Conservation (phyloP, 441 rosid species). For the Pelargonium citronellum region DNA sequence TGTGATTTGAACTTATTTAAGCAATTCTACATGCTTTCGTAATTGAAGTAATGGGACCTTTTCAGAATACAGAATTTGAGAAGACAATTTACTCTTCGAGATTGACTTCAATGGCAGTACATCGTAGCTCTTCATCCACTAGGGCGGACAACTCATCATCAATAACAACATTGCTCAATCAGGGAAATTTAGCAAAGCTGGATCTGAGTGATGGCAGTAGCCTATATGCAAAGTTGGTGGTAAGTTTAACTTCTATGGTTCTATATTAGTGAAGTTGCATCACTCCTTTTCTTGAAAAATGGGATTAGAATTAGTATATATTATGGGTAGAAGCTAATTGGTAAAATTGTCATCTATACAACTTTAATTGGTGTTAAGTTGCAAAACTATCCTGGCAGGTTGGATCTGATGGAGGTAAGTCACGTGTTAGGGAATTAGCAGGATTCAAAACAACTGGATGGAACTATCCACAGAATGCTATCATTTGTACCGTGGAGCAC, state of each 20-base stretch:
- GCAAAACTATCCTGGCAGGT: slow-evolving; percentile 44
- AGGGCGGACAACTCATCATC: slow-evolving; percentile 39
- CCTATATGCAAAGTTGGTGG: slow-evolving; percentile 78
- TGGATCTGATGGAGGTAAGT: slow-evolving; percentile 91
- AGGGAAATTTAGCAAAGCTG: slow-evolving; percentile 57
- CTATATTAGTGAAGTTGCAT: slow-evolving; percentile 15
- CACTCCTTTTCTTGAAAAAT: background rate
- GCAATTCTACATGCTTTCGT: background rate
- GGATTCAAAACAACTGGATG: slow-evolving; percentile 79
- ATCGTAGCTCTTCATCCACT: slow-evolving; percentile 44
- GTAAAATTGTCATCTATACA: background rate
- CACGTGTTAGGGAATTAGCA: slow-evolving; percentile 74
- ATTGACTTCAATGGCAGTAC: slow-evolving; percentile 63
- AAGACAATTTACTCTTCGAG: slow-evolving; percentile 64
- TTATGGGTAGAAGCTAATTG: background rate
- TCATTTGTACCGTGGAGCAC: slow-evolving; percentile 91
- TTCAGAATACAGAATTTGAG: slow-evolving; percentile 59
- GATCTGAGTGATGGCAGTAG: slow-evolving; percentile 66
- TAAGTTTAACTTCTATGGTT: slow-evolving; percentile 30
- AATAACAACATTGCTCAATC: slow-evolving; percentile 31
- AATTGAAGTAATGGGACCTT: slow-evolving; percentile 10
- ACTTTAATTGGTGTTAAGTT: slow-evolving; percentile 7
- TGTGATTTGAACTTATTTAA: background rate
- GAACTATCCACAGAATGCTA: slow-evolving; percentile 85
- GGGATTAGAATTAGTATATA: slow-evolving; percentile 7